Evolutionary conservation across 495 filamentous ascomycete species (phyloP).

Genomic region (Ramalina intermedia): DNA sequence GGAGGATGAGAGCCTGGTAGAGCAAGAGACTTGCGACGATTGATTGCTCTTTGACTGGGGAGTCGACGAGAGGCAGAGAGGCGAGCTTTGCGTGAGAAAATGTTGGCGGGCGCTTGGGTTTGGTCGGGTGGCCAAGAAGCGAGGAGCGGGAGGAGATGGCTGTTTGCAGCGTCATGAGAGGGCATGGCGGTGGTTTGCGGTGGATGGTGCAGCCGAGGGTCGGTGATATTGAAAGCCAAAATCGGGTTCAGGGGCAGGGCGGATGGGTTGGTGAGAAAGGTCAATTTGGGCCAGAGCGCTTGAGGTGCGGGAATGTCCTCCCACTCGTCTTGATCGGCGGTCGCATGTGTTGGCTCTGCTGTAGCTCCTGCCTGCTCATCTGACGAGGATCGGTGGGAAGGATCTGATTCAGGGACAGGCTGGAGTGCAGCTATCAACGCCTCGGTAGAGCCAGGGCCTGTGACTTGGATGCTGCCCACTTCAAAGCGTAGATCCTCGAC

Average conservation of each 20-base stretch:
- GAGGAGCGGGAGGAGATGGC: constrained; percentile 41
- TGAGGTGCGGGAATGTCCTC: constrained; percentile 14
- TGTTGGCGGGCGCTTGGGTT: constrained; percentile 31
- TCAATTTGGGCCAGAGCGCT: constrained; percentile 46
- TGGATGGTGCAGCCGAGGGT: constrained; percentile 71
- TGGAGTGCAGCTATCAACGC: constrained; percentile 57
- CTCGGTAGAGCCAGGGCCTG: constrained; percentile 72
- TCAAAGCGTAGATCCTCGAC: constrained; percentile 89
- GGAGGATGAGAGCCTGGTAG: constrained; percentile 48
- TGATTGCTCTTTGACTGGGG: constrained; percentile 72
- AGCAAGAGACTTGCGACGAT: constrained; percentile 60
- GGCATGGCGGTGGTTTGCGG: constrained; percentile 26
- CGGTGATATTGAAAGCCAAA: constrained; percentile 55
- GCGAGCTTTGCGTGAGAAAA: constrained; percentile 60
- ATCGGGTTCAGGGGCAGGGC: constrained; percentile 60
- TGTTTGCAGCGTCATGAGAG: constrained; percentile 24
- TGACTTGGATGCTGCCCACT: constrained; percentile 84
- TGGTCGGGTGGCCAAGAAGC: constrained; percentile 58
- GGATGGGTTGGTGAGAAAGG: constrained; percentile 58
- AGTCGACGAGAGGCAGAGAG: constrained; percentile 45
- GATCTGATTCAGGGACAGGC: constrained; percentile 26
- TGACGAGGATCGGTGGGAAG: neutral
- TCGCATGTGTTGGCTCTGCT: neutral
- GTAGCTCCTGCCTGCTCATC: neutral
- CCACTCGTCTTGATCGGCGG: neutral